Evolutionary conservation across 805 yeast genomes (phyloP).

Genomic region (Ogataea pignaliae): DNA sequence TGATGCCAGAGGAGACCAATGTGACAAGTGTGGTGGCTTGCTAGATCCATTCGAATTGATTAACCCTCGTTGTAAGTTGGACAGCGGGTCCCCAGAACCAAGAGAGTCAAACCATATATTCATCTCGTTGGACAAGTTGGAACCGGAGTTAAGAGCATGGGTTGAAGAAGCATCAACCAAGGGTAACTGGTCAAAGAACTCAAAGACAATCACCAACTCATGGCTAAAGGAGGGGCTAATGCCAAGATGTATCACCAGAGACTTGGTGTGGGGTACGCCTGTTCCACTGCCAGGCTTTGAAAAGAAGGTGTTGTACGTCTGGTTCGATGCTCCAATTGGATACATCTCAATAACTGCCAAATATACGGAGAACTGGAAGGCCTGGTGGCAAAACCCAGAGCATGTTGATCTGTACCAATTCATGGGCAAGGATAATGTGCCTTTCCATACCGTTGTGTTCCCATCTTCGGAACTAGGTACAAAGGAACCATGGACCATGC

Average conservation of each 20-base stretch:
- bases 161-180: slow-evolving; percentile 56
- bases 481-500: slow-evolving; percentile 80
- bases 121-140: slow-evolving; percentile 77
- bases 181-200: slow-evolving; percentile 91
- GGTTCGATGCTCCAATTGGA: slow-evolving; percentile 99
- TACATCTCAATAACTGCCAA: slow-evolving; percentile 94
- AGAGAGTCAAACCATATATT: slow-evolving; percentile 83
- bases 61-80: slow-evolving; percentile 93
- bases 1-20: slow-evolving; percentile 99
- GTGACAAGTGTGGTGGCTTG: slow-evolving; percentile 91
- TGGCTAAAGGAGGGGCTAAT: slow-evolving; percentile 93
- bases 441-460: slow-evolving; percentile 98
- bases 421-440: slow-evolving; percentile 99
- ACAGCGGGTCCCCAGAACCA: slow-evolving; percentile 74
- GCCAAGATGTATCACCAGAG: slow-evolving; percentile 96
- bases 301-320: slow-evolving; percentile 90
- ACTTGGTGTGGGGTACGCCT: slow-evolving; percentile 97
- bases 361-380: slow-evolving; percentile 74
- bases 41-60: slow-evolving; percentile 91
- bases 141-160: slow-evolving; percentile 73
- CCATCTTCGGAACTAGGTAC: slow-evolving; percentile 93
- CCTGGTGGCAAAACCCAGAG: slow-evolving; percentile 96
- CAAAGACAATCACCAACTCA: slow-evolving; percentile 80
- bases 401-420: slow-evolving; percentile 87
- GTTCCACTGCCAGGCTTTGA: slow-evolving; percentile 86